Evolutionary conservation across 345 rosid species (phyloP).

Genomic region (Salix viminalis): DNA sequence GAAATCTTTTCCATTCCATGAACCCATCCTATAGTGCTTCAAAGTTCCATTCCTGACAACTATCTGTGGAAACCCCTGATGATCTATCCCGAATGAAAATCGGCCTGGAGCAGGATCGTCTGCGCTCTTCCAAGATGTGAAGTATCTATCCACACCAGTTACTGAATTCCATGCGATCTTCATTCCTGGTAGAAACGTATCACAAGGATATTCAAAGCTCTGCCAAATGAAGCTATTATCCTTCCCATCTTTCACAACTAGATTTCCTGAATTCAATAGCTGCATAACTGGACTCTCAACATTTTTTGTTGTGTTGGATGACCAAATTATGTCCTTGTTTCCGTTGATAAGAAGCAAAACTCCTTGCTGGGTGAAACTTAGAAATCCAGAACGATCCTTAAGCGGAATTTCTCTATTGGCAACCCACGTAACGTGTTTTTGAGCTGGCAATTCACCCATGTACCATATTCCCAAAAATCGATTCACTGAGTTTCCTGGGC

Average conservation of each 20-base stretch:
- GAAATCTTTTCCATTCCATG: slow-evolving; percentile 28
- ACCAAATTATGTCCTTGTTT: not conserved
- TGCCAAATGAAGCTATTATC: slow-evolving; percentile 7
- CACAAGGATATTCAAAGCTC: slow-evolving; percentile 21
- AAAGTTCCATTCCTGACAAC: slow-evolving; percentile 1
- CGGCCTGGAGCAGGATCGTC: slow-evolving; percentile 20
- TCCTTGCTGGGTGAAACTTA: slow-evolving; percentile 7
- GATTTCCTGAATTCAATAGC: slow-evolving; percentile 18
- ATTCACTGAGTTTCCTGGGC: too few relatives aligned
- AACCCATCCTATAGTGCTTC: slow-evolving; percentile 10
- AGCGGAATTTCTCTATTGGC: slow-evolving; percentile 14
- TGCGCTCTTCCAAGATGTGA: slow-evolving; percentile 18
- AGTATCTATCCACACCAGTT: slow-evolving; percentile 3
- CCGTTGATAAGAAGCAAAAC: not conserved
- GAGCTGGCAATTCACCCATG: too few relatives aligned
- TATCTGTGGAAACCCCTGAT: slow-evolving; percentile 22
- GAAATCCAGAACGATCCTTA: not conserved
- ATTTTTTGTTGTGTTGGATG: not conserved
- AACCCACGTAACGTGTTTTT: too few relatives aligned
- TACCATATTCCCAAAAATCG: too few relatives aligned
- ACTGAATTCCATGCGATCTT: slow-evolving; percentile 4
- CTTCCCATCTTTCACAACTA: slow-evolving; percentile 6
- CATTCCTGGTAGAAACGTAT: slow-evolving; percentile 19
- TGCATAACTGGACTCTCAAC: not conserved
- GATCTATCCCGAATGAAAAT: slow-evolving; percentile 11